These are phyloP conservation scores for Wallacemonas rigidus DNA, from an alignment of 208 protist species.

Conservation along the genomic window DNA sequence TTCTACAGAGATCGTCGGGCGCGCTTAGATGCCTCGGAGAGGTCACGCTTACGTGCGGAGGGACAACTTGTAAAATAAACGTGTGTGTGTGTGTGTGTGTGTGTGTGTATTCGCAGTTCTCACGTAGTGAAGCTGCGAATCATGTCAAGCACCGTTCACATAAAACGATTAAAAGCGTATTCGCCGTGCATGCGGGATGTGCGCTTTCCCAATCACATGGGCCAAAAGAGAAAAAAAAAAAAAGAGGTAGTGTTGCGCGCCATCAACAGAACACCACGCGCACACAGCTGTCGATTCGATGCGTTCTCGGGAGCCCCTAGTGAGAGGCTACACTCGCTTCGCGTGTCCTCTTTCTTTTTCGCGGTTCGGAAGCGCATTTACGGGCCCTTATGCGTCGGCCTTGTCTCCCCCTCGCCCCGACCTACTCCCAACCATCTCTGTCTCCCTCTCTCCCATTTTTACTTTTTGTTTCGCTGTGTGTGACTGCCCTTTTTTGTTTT, in stretches of 20 bases:
- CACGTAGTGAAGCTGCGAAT: too few species aligned
- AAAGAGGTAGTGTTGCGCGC: background rate
- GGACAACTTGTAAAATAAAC: background rate
- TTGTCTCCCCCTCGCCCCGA: too few species aligned
- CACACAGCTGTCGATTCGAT: too few species aligned
- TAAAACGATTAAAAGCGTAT: too few species aligned
- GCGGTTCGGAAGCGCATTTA: background rate
- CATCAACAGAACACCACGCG: too few species aligned
- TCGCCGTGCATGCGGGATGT: too few species aligned
- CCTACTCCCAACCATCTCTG: background rate
- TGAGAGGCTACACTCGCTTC: too few species aligned
- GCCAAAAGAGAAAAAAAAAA: slow-evolving; percentile 9
- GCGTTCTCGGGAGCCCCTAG: too few species aligned
- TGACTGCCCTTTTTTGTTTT: slow-evolving; percentile 2
- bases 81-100: background rate
- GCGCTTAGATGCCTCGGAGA: background rate
- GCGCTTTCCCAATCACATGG: background rate
- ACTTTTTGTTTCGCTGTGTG: background rate
- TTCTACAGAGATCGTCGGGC: slow-evolving; percentile 6
- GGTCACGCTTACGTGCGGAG: background rate
- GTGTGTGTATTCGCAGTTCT: too few species aligned
- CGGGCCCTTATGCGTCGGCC: too few species aligned
- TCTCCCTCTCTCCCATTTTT: background rate
- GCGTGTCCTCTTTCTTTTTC: background rate
- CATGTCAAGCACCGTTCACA: too few species aligned